These are phyloP conservation scores for Hypoxylon fuscum DNA, from an alignment of 495 filamentous ascomycete species.

Conservation along the genomic window DNA sequence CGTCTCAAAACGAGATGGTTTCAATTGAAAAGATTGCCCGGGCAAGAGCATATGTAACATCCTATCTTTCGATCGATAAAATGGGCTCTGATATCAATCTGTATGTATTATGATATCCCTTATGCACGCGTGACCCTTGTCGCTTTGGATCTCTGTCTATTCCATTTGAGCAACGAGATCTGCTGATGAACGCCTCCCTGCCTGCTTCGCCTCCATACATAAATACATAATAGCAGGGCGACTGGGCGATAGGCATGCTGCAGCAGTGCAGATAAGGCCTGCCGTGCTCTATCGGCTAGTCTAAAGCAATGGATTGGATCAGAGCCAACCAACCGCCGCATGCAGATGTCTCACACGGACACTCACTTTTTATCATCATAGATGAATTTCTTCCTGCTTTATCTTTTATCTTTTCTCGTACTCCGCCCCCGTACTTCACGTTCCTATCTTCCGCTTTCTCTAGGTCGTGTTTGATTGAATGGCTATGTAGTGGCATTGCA, in stretches of 20 bases:
- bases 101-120: no score
- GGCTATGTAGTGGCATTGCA: not conserved
- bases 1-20: no score
- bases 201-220: not conserved
- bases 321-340: slow-evolving; percentile 3
- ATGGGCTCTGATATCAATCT: no score
- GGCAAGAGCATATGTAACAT: no score
- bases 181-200: slow-evolving; percentile 26
- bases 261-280: no score
- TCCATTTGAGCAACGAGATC: slow-evolving; percentile 13
- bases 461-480: not conserved
- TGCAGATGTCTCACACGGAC: slow-evolving; percentile 26
- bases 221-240: slow-evolving; percentile 14
- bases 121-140: slow-evolving; percentile 8
- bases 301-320: slow-evolving; percentile 5
- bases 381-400: not conserved
- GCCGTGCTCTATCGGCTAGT: not conserved
- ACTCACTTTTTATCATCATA: no score
- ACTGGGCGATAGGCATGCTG: slow-evolving; percentile 2
- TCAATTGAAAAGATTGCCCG: no score
- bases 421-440: not conserved
- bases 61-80: no score
- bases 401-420: not conserved
- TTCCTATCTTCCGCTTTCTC: not conserved
- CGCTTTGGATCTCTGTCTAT: slow-evolving; percentile 3